phyloP scores from a whole-genome alignment of 73 alveolate genomes.

The Tetrahymena thermophila region DNA sequence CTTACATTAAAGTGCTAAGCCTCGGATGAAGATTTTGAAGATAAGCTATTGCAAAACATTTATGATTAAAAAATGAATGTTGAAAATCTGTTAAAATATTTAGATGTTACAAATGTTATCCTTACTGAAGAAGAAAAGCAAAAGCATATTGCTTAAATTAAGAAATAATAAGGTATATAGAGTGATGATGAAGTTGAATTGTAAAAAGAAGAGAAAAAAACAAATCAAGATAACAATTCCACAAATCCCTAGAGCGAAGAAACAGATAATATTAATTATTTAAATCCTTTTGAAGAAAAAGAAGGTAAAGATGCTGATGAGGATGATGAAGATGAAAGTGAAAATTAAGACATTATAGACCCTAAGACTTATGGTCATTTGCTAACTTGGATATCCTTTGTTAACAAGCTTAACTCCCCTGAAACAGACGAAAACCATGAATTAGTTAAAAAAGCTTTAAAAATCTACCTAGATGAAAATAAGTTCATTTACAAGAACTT shows the following conservation, averaged over 20 bases:
- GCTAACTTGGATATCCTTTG: background rate
- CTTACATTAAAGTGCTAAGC: background rate
- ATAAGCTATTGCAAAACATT: background rate
- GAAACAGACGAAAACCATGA: background rate
- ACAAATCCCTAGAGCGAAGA: background rate
- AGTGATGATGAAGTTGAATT: background rate
- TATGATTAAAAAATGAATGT: background rate
- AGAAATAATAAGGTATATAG: background rate
- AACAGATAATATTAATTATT: background rate
- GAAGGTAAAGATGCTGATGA: background rate
- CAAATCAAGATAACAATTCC: background rate
- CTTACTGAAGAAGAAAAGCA: background rate
- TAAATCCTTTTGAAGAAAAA: background rate
- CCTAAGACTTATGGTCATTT: background rate
- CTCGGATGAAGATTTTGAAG: background rate
- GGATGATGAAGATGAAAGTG: background rate
- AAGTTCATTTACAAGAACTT: background rate
- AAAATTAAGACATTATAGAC: background rate
- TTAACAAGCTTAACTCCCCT: background rate
- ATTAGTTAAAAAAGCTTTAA: background rate
- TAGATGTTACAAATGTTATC: background rate
- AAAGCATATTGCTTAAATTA: background rate
- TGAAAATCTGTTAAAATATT: background rate
- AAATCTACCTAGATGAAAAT: background rate
- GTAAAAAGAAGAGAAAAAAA: background rate